A percentile compares a stretch with the other conserved stretches of the same genome.
Evolutionary conservation across 257 asterid species (phyloP).

Genomic region (Sherardia arvensis): DNA sequence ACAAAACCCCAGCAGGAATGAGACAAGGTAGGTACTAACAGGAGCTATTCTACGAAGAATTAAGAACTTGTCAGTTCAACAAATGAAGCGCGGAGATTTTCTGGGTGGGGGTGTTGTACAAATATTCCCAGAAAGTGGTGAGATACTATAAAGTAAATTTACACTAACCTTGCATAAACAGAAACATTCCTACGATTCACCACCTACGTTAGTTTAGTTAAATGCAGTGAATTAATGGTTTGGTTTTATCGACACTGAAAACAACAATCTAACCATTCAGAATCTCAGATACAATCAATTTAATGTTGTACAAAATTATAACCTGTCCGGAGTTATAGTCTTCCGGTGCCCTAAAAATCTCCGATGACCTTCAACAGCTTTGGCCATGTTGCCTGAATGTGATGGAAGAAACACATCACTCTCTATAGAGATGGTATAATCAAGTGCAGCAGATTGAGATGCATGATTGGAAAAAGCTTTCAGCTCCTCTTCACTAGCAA

Average conservation of each 20-base stretch:
- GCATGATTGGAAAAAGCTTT: conserved; percentile 56
- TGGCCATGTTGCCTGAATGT: conserved; percentile 95
- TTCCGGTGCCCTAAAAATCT: conserved; percentile 71
- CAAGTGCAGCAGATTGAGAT: conserved; percentile 90
- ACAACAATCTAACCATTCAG: neutral
- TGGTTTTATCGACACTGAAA: neutral
- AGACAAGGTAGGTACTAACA: neutral
- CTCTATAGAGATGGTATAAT: conserved; percentile 69
- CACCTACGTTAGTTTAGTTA: neutral
- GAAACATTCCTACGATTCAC: neutral
- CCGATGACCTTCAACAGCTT: conserved; percentile 91
- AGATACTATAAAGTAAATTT: neutral
- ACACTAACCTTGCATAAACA: neutral
- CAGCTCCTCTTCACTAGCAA: conserved; percentile 64
- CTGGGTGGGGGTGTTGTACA: neutral
- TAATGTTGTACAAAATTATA: conserved; percentile 11
- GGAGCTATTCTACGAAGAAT: neutral
- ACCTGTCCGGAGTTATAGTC: conserved; percentile 91
- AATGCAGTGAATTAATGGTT: neutral
- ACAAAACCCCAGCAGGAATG: neutral
- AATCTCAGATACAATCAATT: neutral
- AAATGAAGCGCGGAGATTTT: too few relatives aligned
- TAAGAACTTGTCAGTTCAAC: neutral
- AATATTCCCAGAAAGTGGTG: neutral
- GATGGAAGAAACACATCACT: conserved; percentile 87